A percentile compares a stretch with the other conserved stretches of the same genome.
Evolutionary conservation across 2,329 filamentous ascomycete genomes (phyloP).

Genomic region (Cladosporium phlei): DNA sequence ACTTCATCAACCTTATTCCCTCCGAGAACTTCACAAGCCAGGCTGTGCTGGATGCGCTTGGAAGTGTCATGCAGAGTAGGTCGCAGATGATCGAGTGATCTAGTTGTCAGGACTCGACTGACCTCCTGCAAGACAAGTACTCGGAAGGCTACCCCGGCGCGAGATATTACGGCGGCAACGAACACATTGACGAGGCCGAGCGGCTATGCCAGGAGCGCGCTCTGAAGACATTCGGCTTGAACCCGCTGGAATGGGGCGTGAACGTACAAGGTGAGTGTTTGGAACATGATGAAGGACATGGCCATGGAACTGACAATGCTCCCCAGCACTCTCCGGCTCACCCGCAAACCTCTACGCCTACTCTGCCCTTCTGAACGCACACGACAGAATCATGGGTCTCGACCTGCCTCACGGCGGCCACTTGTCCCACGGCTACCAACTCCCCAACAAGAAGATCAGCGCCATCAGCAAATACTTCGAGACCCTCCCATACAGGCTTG

Average conservation of each 20-base stretch:
- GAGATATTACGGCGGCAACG: slow-evolving; percentile 93
- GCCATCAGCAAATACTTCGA: slow-evolving; percentile 98
- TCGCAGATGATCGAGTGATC: slow-evolving; percentile 15
- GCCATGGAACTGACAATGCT: slow-evolving; percentile 8
- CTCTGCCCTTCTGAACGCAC: slow-evolving; percentile 91
- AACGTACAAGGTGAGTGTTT: slow-evolving; percentile 74
- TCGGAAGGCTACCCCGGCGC: slow-evolving; percentile 97
- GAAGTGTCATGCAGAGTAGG: slow-evolving; percentile 91
- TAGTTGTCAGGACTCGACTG: background rate
- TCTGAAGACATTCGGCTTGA: slow-evolving; percentile 77
- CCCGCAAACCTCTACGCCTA: slow-evolving; percentile 98
- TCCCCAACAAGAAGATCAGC: slow-evolving; percentile 94
- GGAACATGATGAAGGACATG: background rate
- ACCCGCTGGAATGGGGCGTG: slow-evolving; percentile 86
- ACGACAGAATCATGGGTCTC: slow-evolving; percentile 94
- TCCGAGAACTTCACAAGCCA: slow-evolving; percentile 96
- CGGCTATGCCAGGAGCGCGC: slow-evolving; percentile 85
- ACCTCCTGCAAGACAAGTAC: slow-evolving; percentile 65
- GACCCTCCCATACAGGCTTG: slow-evolving; percentile 88
- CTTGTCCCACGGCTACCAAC: slow-evolving; percentile 96
- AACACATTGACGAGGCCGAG: slow-evolving; percentile 90
- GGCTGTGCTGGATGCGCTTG: slow-evolving; percentile 83
- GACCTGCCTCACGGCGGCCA: slow-evolving; percentile 93
- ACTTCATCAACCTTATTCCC: slow-evolving; percentile 96
- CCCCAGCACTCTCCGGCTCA: slow-evolving; percentile 54